phyloP scores from a whole-genome alignment of 768 basidiomycete genomes.

The Agrocybe chaxingu region DNA sequence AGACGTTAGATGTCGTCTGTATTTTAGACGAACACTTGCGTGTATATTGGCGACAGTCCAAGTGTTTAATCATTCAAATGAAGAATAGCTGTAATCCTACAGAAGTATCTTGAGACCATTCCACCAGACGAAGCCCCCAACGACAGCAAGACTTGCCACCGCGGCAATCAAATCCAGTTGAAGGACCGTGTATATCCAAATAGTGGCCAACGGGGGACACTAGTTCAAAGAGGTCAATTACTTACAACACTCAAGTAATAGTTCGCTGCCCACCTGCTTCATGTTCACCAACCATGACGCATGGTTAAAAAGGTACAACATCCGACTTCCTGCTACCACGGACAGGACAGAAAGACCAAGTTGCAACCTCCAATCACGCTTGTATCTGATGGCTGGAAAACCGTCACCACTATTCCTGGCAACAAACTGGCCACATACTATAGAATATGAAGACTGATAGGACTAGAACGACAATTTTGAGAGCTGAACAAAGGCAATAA shows the following conservation, averaged over 20 bases:
- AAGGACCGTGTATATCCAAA: slow-evolving; percentile 75
- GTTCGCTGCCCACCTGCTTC: slow-evolving; percentile 52
- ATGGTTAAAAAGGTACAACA: slow-evolving; percentile 69
- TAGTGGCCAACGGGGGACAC: slow-evolving; percentile 75
- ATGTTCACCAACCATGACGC: slow-evolving; percentile 73
- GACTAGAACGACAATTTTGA: slow-evolving; percentile 38
- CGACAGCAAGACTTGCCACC: slow-evolving; percentile 47
- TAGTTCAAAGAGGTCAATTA: slow-evolving; percentile 22
- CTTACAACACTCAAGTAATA: neutral
- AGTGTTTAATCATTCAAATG: too few species aligned
- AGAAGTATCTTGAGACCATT: slow-evolving; percentile 45
- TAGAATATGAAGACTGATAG: slow-evolving; percentile 75
- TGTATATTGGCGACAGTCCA: neutral
- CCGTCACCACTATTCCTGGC: neutral
- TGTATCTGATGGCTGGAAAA: slow-evolving; percentile 60
- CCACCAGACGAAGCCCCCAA: slow-evolving; percentile 62
- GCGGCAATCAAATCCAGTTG: slow-evolving; percentile 68
- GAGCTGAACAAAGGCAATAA: neutral
- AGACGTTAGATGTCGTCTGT: neutral
- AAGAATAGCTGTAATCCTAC: neutral
- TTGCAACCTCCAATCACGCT: slow-evolving; percentile 51
- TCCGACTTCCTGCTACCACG: slow-evolving; percentile 52
- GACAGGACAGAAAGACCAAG: slow-evolving; percentile 57
- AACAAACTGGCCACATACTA: slow-evolving; percentile 39
- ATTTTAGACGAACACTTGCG: neutral